phyloP scores from a whole-genome alignment of 805 yeast genomes.

The Saturnispora halmiae region DNA sequence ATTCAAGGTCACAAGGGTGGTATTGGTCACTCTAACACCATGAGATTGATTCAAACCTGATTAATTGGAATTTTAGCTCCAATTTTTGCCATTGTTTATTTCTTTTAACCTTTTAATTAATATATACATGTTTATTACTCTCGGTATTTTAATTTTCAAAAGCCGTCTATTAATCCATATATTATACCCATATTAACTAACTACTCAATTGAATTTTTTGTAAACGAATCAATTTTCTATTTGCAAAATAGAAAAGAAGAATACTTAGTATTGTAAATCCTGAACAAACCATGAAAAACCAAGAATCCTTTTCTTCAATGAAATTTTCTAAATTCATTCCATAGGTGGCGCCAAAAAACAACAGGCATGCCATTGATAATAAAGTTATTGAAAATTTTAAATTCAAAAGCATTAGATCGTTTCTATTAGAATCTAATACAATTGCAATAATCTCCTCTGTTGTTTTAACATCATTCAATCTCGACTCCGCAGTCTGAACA shows the following conservation, averaged over 20 bases:
- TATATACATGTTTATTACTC: too few species aligned
- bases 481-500: slow-evolving; percentile 76
- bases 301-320: slow-evolving; percentile 71
- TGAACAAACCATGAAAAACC: slow-evolving; percentile 47
- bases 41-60: slow-evolving; percentile 49
- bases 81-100: neutral
- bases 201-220: slow-evolving; percentile 49
- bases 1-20: slow-evolving; percentile 99
- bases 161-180: too few species aligned
- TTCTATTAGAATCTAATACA: slow-evolving; percentile 86
- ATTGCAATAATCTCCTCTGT: slow-evolving; percentile 94
- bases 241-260: slow-evolving; percentile 43
- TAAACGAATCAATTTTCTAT: slow-evolving; percentile 50
- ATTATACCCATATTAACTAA: too few species aligned
- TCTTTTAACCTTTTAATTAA: too few species aligned
- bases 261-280: slow-evolving; percentile 35
- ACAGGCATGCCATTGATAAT: slow-evolving; percentile 69
- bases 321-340: slow-evolving; percentile 96
- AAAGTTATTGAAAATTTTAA: slow-evolving; percentile 76
- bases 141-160: too few species aligned
- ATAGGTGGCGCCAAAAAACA: slow-evolving; percentile 77
- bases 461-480: slow-evolving; percentile 74
- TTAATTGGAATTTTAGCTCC: neutral
- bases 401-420: slow-evolving; percentile 83
- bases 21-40: slow-evolving; percentile 97